phyloP scores from a whole-genome alignment of 768 basidiomycete species.

The Pisolithus sp. region DNA sequence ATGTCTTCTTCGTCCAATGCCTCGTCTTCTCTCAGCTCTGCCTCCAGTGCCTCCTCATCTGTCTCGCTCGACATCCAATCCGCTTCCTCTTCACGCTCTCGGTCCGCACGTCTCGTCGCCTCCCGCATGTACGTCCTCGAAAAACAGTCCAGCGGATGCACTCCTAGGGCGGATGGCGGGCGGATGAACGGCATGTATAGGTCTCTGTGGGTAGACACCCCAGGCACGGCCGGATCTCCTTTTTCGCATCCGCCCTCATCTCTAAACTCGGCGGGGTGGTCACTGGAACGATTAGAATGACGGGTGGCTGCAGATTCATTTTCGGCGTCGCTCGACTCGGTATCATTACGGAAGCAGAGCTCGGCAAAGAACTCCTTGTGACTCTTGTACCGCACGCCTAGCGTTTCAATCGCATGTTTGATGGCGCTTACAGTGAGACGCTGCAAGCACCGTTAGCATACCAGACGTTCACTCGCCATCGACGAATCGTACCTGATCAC shows the following conservation, averaged over 20 bases:
- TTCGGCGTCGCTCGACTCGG: background rate
- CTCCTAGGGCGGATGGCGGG: slow-evolving; percentile 18
- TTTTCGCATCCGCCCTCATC: slow-evolving; percentile 1
- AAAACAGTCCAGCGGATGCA: slow-evolving; percentile 10
- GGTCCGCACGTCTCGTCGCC: slow-evolving; percentile 12
- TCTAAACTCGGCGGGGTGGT: slow-evolving; percentile 11
- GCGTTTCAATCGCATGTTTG: slow-evolving; percentile 41
- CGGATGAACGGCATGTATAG: slow-evolving; percentile 33
- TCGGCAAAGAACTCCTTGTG: slow-evolving; percentile 38
- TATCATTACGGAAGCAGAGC: slow-evolving; percentile 19
- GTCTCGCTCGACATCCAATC: slow-evolving; percentile 26
- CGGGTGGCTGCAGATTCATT: background rate
- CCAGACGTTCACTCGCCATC: background rate
- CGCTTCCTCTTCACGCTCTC: slow-evolving; percentile 14
- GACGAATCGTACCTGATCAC: slow-evolving; percentile 32
- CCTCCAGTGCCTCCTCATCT: slow-evolving; percentile 32
- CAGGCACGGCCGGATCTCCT: background rate
- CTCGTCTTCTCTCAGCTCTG: slow-evolving; percentile 40
- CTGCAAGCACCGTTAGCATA: slow-evolving; percentile 23
- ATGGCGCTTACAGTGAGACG: slow-evolving; percentile 36
- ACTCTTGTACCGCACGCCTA: slow-evolving; percentile 34
- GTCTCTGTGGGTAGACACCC: slow-evolving; percentile 21
- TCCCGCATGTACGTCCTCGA: slow-evolving; percentile 20
- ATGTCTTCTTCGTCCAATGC: slow-evolving; percentile 34
- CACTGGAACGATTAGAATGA: background rate